Conservation (phyloP, 2,329 filamentous ascomycete species). For the Colletotrichum theobromicola region DNA sequence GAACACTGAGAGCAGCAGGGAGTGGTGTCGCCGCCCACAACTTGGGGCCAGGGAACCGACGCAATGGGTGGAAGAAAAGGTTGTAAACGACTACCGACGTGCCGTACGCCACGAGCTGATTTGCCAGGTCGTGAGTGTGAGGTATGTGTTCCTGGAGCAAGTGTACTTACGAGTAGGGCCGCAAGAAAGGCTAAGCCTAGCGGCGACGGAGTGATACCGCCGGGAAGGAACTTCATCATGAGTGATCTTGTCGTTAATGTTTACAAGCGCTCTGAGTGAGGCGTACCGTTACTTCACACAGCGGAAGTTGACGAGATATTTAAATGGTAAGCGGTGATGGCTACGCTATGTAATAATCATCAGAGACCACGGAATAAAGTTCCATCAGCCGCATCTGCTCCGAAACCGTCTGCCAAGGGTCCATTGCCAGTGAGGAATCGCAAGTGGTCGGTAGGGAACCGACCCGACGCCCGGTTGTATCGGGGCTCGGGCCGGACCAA, state of each 20-base stretch:
- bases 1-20: not conserved
- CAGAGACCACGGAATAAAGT: not conserved
- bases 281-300: not conserved
- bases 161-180: not conserved
- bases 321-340: not conserved
- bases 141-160: not conserved
- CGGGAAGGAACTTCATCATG: not conserved
- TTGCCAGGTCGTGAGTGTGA: not conserved
- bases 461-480: not conserved
- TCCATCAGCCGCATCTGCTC: not conserved
- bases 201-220: not conserved
- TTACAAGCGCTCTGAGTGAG: not conserved
- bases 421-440: not conserved
- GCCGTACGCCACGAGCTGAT: not conserved
- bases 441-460: not conserved
- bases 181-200: not conserved
- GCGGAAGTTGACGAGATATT: not conserved
- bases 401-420: not conserved
- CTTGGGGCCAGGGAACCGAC: slow-evolving; percentile 32
- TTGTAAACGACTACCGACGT: slow-evolving; percentile 28
- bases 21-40: not conserved
- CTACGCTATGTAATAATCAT: not conserved
- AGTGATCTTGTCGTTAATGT: not conserved
- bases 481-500: not conserved
- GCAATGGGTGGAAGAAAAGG: slow-evolving; percentile 37